A percentile compares a stretch with the other conserved stretches of the same genome.
Evolutionary conservation across 306 rosid genomes (phyloP).

Genomic region (Sphenostylis stenocarpa): DNA sequence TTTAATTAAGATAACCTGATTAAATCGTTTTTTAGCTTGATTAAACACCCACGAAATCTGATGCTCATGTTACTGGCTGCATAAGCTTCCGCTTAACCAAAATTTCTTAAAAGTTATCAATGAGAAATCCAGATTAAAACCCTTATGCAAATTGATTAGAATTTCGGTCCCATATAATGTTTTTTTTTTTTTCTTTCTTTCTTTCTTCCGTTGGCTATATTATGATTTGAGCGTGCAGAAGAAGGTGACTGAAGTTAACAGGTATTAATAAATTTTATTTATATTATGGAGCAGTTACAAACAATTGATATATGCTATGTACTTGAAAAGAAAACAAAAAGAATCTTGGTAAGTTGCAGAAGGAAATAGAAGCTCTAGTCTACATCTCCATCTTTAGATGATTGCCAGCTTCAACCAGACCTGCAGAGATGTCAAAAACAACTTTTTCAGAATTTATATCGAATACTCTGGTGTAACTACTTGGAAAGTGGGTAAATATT

Average conservation of each 20-base stretch:
- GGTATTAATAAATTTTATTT: slow-evolving; percentile 50
- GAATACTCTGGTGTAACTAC: background rate
- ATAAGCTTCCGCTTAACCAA: background rate
- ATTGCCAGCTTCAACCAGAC: slow-evolving; percentile 64
- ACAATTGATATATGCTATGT: slow-evolving; percentile 51
- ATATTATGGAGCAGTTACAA: slow-evolving; percentile 56
- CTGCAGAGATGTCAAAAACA: slow-evolving; percentile 52
- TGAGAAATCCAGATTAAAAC: background rate
- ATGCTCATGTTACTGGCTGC: background rate
- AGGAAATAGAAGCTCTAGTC: slow-evolving; percentile 35
- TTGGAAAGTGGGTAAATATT: background rate
- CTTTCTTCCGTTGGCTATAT: background rate
- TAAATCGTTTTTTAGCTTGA: too few relatives aligned
- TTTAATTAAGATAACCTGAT: too few relatives aligned
- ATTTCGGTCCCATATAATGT: slow-evolving; percentile 3
- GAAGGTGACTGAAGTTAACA: slow-evolving; percentile 34
- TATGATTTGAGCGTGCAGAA: slow-evolving; percentile 7
- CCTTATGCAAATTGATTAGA: background rate
- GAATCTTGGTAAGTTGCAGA: slow-evolving; percentile 44
- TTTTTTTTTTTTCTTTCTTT: background rate
- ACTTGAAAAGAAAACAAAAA: slow-evolving; percentile 45
- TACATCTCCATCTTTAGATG: slow-evolving; percentile 76
- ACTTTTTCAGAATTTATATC: slow-evolving; percentile 29
- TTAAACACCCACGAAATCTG: background rate
- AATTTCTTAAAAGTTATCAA: background rate